phyloP scores from a whole-genome alignment of 768 basidiomycete genomes.

The Rhodosporidiobolus sp. region DNA sequence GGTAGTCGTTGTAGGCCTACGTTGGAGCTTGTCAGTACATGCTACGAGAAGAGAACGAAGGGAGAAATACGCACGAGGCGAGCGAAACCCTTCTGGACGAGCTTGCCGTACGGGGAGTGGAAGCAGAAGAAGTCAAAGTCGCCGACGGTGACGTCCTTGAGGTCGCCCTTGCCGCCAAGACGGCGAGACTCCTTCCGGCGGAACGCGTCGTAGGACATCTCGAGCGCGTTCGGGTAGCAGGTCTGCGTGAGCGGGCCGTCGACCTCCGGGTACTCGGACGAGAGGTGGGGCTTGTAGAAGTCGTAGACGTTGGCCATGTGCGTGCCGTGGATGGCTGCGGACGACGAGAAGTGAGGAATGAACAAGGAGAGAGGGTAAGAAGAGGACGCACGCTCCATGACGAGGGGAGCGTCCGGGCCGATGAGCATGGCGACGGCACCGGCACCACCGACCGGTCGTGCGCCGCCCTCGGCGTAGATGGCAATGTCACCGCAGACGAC shows the following conservation, averaged over 20 bases:
- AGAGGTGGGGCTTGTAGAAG: constrained; percentile 97
- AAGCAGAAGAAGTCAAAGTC: constrained; percentile 89
- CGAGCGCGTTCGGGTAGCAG: constrained; percentile 90
- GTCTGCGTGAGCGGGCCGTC: constrained; percentile 95
- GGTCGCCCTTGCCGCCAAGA: constrained; percentile 44
- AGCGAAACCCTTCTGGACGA: constrained; percentile 94
- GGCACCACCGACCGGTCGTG: constrained; percentile 93
- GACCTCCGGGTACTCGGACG: constrained; percentile 92
- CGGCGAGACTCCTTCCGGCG: constrained; percentile 69
- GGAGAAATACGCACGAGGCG: constrained; percentile 58
- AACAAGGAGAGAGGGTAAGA: background rate
- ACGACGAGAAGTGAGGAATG: background rate
- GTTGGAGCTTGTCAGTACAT: background rate
- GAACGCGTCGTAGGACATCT: constrained; percentile 80
- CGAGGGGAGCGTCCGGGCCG: constrained; percentile 90
- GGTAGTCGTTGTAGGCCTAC: constrained; percentile 79
- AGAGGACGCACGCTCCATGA: constrained; percentile 78
- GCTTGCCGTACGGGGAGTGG: constrained; percentile 98
- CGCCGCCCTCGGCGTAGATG: constrained; percentile 91
- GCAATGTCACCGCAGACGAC: constrained; percentile 97
- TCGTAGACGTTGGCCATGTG: constrained; percentile 98
- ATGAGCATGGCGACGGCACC: constrained; percentile 92
- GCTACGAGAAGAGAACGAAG: background rate
- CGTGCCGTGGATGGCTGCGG: constrained; percentile 83
- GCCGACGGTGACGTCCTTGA: constrained; percentile 63